phyloP scores from a whole-genome alignment of 2,329 filamentous ascomycete genomes.

The Xylariaceae sp. region DNA sequence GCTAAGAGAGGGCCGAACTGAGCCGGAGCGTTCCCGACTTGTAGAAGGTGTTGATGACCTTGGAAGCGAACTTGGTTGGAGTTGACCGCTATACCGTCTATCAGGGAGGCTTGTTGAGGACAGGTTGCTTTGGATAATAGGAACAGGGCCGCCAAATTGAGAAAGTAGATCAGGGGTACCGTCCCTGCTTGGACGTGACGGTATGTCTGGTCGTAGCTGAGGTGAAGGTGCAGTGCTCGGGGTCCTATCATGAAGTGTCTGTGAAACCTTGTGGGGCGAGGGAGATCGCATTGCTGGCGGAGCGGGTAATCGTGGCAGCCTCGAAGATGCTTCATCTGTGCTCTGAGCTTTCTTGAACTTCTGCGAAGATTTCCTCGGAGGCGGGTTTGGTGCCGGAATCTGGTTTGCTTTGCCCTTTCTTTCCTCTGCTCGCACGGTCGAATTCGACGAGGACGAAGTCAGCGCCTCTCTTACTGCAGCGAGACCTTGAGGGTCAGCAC shows the following conservation, averaged over 20 bases:
- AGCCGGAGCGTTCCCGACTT: slow-evolving; percentile 28
- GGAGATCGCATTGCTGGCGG: slow-evolving; percentile 29
- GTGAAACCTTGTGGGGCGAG: slow-evolving; percentile 32
- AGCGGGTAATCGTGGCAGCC: slow-evolving; percentile 31
- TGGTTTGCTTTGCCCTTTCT: slow-evolving; percentile 44
- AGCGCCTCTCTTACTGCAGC: slow-evolving; percentile 65
- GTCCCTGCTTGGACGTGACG: slow-evolving; percentile 63
- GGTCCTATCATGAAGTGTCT: slow-evolving; percentile 23
- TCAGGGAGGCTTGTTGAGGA: slow-evolving; percentile 47
- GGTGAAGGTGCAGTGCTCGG: slow-evolving; percentile 27
- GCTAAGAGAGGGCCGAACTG: slow-evolving; percentile 28
- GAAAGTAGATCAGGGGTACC: slow-evolving; percentile 60
- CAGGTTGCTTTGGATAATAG: slow-evolving; percentile 61
- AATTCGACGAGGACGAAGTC: slow-evolving; percentile 69
- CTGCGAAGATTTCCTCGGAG: slow-evolving; percentile 59
- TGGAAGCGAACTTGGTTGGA: slow-evolving; percentile 32
- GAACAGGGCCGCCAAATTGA: slow-evolving; percentile 48
- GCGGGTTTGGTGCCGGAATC: slow-evolving; percentile 52
- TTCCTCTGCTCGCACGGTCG: slow-evolving; percentile 57
- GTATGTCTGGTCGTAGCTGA: slow-evolving; percentile 40
- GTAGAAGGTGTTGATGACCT: slow-evolving; percentile 35
- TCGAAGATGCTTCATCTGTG: slow-evolving; percentile 37
- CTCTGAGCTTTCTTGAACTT: slow-evolving; percentile 43
- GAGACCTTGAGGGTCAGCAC: slow-evolving; percentile 53
- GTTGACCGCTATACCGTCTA: slow-evolving; percentile 40